Evolutionary conservation across 2,329 filamentous ascomycete genomes (phyloP).

Genomic region (Blastomyces silverae): DNA sequence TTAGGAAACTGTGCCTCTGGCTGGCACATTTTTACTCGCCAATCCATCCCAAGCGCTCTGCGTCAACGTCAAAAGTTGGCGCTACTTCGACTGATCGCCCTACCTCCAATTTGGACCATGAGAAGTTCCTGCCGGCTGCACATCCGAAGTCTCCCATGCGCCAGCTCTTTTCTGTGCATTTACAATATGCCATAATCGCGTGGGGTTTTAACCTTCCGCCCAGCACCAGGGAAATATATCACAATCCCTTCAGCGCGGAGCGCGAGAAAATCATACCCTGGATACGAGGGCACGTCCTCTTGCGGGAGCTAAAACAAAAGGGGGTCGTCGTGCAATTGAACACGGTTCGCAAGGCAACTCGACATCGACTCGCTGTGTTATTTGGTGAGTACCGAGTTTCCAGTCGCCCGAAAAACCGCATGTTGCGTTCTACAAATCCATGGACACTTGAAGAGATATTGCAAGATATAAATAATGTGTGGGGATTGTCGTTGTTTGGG

Average conservation of each 20-base stretch:
- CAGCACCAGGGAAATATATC: conserved; percentile 22
- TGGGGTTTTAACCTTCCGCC: conserved; percentile 44
- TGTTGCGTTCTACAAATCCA: conserved; percentile 34
- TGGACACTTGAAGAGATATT: conserved; percentile 30
- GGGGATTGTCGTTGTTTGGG: conserved; percentile 32
- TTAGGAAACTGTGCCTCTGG: conserved; percentile 49
- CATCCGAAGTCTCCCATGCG: conserved; percentile 27
- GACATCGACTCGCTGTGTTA: conserved; percentile 34
- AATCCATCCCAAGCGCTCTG: conserved; percentile 13
- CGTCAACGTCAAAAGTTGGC: neutral
- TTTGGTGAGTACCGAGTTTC: conserved; percentile 32
- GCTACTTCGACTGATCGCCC: neutral
- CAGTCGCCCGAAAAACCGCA: conserved; percentile 31
- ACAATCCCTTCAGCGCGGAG: conserved; percentile 20
- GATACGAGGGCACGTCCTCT: conserved; percentile 36
- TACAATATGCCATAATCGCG: conserved; percentile 45
- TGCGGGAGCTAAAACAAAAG: conserved; percentile 34
- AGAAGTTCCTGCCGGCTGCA: conserved; percentile 14
- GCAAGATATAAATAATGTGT: conserved; percentile 31
- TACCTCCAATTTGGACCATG: neutral
- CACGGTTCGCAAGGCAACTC: conserved; percentile 31
- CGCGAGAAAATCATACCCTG: conserved; percentile 32
- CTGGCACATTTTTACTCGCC: conserved; percentile 41
- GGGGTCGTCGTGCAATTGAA: conserved; percentile 32
- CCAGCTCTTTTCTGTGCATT: conserved; percentile 38